Base-by-base conservation (phyloP, 2,329 filamentous ascomycete genomes). In the Paraphoma sp. region DNA sequence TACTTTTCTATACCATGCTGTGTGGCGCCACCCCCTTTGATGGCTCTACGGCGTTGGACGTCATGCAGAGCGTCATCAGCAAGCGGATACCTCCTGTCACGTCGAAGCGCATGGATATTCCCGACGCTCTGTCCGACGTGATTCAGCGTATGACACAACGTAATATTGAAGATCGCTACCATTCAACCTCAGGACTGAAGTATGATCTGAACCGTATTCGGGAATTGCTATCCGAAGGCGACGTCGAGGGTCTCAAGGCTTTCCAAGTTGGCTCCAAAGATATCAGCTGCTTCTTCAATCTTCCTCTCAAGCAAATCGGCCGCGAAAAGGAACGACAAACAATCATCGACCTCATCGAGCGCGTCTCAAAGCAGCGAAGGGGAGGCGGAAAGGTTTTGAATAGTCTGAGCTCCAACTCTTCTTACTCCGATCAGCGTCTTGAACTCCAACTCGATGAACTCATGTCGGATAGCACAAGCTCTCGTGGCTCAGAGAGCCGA, bases 91-190 rank as follows among this genome's bases (percentile, higher is more conserved):
- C 91, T 4, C 87, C 87, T 38, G 88, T 95, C 8, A 91, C 92
- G 3, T 86, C 86, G 3, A 86, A 92, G 44, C 86, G 94, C 48
- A 84, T 92, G 57, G 94, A 97, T 70, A 83, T 97, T 6, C 94
- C 94, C 0, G 91, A 96, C 55, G 89, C 90, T 7, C 81, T 97
- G 42, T 90, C 90, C 1, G 85, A 86, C 31, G 90, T 97, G 43
- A 92, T 98, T 41, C 90, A 94, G 72, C 96, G 93, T 73, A 97
- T 96, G 85, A 97, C 93, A 0, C 88, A 92, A 57, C 96, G 96
- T 76, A 90, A 89, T 57, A 91, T 96, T 11, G 86, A 87, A 54
- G 93, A 97, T 55, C 87, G 94, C 12, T 98, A 97, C 73, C 90
- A 96, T 68, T 96, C 92, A 6, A 90, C 91, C 0, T 93, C 91